Base-by-base conservation (phyloP, 2,329 filamentous ascomycete genomes). In the Achaetomium macrosporum region DNA sequence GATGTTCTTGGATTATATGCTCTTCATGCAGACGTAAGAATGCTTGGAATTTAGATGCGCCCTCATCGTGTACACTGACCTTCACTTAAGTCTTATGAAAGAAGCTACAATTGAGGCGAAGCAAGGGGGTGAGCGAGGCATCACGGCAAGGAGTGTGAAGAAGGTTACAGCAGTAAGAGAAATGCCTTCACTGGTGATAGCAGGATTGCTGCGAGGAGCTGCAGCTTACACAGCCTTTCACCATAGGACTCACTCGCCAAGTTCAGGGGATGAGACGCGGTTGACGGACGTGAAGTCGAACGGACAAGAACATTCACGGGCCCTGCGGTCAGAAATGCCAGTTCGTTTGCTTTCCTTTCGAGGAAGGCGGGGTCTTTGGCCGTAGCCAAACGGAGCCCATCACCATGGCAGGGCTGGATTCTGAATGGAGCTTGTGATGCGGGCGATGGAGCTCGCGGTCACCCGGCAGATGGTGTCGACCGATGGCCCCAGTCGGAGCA, bases 1-100 rank as follows among this genome's bases (percentile, higher is more conserved):
- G 89, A 85, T 95, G 57, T 95, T 88, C 63, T 76, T 95, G 53
- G 84, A 93, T 65, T 95, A 95, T 59, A 81, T 88, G 59, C 76
- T 93, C 1, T 95, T 95, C 61, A 85, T 95, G 79, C 78, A 83
- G 65, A 76, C 73, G 79, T 82, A 68, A 48, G 73, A 37, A 20
- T 15, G 48, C 35, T n/a, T 31, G 15, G n/a, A 5, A 33, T 13
- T 9, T 17, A 20, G 25, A 25, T 29, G 15, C 16, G 5, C 17
- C 17, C 16, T 13, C 15, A 3, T 15, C 15, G 5, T 4, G 33
- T 35, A 3, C 15, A 9, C 15, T 35, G 15, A 35, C 33, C 10
- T 35, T 12, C n/a, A 4, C 10, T 11, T 15, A 15, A 15, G 88
- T 41, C 74, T 95, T 48, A 79, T 95, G 68, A 89, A 87, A 60